Conservation (phyloP, 176 grass and related monocot species). For the Dactylis glomerata region DNA sequence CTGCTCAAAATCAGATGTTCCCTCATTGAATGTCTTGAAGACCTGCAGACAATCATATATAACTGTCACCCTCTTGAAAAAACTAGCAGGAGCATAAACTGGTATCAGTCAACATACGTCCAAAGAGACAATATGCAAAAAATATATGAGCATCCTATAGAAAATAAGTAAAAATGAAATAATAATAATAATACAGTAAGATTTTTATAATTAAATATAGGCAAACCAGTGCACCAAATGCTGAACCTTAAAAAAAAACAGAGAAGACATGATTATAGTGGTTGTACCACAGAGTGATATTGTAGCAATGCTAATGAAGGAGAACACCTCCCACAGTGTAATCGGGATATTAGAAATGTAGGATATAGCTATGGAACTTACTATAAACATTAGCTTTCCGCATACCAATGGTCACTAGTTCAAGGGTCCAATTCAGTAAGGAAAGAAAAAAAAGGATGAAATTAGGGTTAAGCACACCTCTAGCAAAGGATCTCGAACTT, state of each 20-base stretch:
- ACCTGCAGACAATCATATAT: constrained; percentile 52
- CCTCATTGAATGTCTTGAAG: constrained; percentile 73
- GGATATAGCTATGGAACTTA: background rate
- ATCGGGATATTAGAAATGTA: background rate
- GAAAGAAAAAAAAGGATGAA: background rate
- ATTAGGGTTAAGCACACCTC: constrained; percentile 38
- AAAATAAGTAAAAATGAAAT: constrained; percentile 4
- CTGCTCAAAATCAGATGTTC: constrained; percentile 67
- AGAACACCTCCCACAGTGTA: background rate
- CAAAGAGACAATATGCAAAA: constrained; percentile 1
- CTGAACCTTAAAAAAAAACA: constrained; percentile 5
- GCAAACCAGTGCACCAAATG: constrained; percentile 15
- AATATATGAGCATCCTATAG: constrained; percentile 16
- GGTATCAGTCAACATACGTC: constrained; percentile 21
- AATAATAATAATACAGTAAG: background rate
- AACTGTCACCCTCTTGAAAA: constrained; percentile 23
- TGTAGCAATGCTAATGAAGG: constrained; percentile 9
- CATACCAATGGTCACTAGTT: constrained; percentile 5
- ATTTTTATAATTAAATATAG: background rate
- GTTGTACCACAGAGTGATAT: background rate
- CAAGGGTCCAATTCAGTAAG: background rate
- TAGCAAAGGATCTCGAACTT: constrained; percentile 55
- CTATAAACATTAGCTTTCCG: background rate
- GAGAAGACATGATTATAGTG: background rate
- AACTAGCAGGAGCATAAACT: constrained; percentile 25